Conservation (phyloP, 495 filamentous ascomycete species). For the Penicillium psychrofluorescens region DNA sequence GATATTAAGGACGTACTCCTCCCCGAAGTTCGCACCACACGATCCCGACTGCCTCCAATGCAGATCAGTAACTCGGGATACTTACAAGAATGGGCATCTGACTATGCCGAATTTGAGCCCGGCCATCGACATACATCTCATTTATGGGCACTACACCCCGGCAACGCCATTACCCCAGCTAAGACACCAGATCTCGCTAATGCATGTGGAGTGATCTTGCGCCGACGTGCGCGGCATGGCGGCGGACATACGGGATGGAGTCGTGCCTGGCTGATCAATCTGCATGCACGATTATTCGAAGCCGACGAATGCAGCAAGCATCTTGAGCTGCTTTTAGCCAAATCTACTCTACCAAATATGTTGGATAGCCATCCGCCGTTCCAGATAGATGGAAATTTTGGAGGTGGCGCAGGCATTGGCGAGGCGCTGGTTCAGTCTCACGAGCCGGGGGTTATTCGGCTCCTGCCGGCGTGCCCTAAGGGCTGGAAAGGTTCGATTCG, state of each 20-base stretch:
- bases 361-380: constrained; percentile 37
- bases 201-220: constrained; percentile 30
- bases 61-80: constrained; percentile 32
- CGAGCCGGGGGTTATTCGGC: constrained; percentile 29
- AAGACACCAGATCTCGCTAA: constrained; percentile 18
- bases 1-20: constrained; percentile 16
- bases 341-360: constrained; percentile 33
- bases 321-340: constrained; percentile 27
- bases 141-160: constrained; percentile 35
- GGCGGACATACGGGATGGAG: constrained; percentile 45
- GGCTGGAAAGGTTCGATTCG: constrained; percentile 27
- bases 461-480: constrained; percentile 37
- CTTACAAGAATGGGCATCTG: constrained; percentile 41
- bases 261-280: constrained; percentile 40
- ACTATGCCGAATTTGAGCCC: constrained; percentile 38
- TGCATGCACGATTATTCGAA: constrained; percentile 24
- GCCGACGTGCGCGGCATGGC: constrained; percentile 29
- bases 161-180: constrained; percentile 16
- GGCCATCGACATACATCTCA: constrained; percentile 45
- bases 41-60: constrained; percentile 21
- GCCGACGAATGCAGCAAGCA: constrained; percentile 27
- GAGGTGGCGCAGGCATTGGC: constrained; percentile 36
- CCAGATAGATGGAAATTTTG: constrained; percentile 51
- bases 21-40: constrained; percentile 2
- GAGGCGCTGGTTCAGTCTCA: constrained; percentile 49